Evolutionary conservation across 148 eudicot species (phyloP), one percentile per base, ranked within the genome.

Genomic region (Hydrangea macrophylla): DNA sequence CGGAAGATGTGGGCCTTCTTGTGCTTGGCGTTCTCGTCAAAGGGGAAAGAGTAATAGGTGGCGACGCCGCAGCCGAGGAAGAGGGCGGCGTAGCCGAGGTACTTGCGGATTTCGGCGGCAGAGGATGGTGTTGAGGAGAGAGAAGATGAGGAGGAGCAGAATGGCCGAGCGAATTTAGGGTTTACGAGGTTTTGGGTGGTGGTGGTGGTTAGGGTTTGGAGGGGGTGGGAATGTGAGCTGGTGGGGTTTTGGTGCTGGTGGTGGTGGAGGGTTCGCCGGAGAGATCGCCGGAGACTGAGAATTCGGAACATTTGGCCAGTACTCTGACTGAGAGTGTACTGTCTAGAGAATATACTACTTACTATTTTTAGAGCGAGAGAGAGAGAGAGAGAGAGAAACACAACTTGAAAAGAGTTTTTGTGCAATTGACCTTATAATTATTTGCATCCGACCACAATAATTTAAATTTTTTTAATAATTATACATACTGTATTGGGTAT

Each of bases 11-110:
- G 94, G 36, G 98, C 96, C 36, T 82, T 83, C 44, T 90, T 90
- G 89, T 88, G 90, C 62, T 88, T 90, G 36, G 98, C 90, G 64
- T 86, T 45, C 31, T 80, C 88, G 1, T 95, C 79, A 75, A 93
- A 82, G 11, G 98, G 98, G 86, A 90, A 93, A 54, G 98, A 90
- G 86, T 86, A 93, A 82, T 90, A 93, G 1, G 98, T 93, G 65
- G 83, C 96, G 65, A 67, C 81, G 53, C 87, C 94, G 70, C 87
- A 88, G 64, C 82, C 82, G 25, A 85, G 11, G 75, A 88, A 50
- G 68, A 93, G 95, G 79, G 82, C 31, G 51, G 73, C 31, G 92
- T 90, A 90, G 62, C 98, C 98, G 1, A 88, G 54, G 90, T 93
- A 93, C 36, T 84, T 84, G 6, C 94, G 88, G 73, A 84, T 20